Percentiles rank a stretch among this genome's conserved stretches.
These are phyloP conservation scores for Aspergillus wentii DNA, from an alignment of 495 filamentous ascomycete genomes.

Conservation along the genomic window DNA sequence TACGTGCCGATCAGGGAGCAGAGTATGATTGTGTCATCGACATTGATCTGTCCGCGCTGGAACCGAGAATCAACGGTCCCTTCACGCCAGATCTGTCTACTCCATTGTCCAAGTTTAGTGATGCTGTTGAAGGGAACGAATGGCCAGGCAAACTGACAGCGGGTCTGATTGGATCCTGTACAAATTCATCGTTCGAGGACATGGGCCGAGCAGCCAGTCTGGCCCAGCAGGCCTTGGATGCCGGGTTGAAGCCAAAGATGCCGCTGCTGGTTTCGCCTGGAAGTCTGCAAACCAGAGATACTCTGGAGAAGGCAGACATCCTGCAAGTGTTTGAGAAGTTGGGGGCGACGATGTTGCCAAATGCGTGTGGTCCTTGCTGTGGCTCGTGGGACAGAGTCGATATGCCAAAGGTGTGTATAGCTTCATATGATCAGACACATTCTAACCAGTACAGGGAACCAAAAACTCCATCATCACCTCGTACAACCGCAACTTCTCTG, in stretches of 20 bases:
- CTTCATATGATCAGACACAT: too few relatives aligned
- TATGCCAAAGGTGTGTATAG: slow-evolving; percentile 77
- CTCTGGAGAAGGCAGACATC: slow-evolving; percentile 77
- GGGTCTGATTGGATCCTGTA: slow-evolving; percentile 76
- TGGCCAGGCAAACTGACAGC: slow-evolving; percentile 91
- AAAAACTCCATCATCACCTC: slow-evolving; percentile 80
- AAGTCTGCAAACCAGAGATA: slow-evolving; percentile 84
- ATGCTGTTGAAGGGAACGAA: slow-evolving; percentile 74
- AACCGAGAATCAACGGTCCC: slow-evolving; percentile 90
- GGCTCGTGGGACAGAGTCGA: slow-evolving; percentile 78
- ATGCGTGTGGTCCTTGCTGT: slow-evolving; percentile 69
- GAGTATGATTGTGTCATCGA: slow-evolving; percentile 87
- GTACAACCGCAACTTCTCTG: slow-evolving; percentile 89
- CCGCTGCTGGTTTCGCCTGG: slow-evolving; percentile 78
- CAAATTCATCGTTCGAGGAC: slow-evolving; percentile 90
- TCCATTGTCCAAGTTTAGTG: slow-evolving; percentile 84
- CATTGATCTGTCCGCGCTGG: slow-evolving; percentile 78
- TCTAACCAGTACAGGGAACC: slow-evolving; percentile 65
- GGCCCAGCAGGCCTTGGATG: slow-evolving; percentile 74
- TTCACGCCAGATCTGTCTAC: slow-evolving; percentile 95
- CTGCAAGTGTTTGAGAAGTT: slow-evolving; percentile 80
- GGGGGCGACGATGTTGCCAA: slow-evolving; percentile 77
- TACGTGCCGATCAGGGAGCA: slow-evolving; percentile 74
- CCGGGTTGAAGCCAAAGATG: slow-evolving; percentile 72
- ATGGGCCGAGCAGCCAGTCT: slow-evolving; percentile 82